Percentiles rank a stretch among this genome's conserved stretches.
Evolutionary conservation across 83 land plant species (phyloP).

Genomic region (Diphasiastrum complanatum): DNA sequence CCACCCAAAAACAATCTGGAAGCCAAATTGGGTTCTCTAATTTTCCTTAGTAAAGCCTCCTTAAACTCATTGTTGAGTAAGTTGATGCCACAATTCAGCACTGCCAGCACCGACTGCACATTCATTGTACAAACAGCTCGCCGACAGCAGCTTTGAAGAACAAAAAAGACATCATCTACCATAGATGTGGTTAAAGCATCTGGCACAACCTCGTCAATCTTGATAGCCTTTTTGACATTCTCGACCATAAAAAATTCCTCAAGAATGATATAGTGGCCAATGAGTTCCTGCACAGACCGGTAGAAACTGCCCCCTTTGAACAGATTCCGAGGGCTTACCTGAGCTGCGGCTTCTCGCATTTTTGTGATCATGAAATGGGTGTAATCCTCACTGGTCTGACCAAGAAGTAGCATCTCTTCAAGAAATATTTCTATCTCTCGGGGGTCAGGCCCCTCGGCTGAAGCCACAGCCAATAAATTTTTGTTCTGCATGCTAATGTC

Average conservation of each 20-base stretch:
- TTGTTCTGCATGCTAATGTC: constrained; percentile 62
- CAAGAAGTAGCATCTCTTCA: constrained; percentile 68
- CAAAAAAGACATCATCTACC: constrained; percentile 93
- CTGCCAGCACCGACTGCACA: constrained; percentile 62
- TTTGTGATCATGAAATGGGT: constrained; percentile 72
- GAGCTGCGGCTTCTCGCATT: constrained; percentile 59
- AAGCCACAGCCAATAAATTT: constrained; percentile 46
- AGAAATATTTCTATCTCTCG: constrained; percentile 67
- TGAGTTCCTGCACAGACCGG: constrained; percentile 65
- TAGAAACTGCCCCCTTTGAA: constrained; percentile 62
- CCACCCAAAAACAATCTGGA: constrained; percentile 65
- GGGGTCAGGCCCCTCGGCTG: constrained; percentile 67
- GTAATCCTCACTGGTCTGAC: constrained; percentile 85
- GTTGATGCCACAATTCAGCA: constrained; percentile 51
- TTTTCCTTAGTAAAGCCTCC: constrained; percentile 75
- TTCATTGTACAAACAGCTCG: constrained; percentile 77
- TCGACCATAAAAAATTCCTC: constrained; percentile 94
- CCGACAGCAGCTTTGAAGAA: constrained; percentile 78
- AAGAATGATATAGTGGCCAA: constrained; percentile 66
- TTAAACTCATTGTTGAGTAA: constrained; percentile 68
- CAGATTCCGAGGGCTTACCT: constrained; percentile 56
- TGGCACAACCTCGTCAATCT: constrained; percentile 67
- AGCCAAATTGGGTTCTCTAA: constrained; percentile 71
- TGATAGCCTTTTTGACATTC: constrained; percentile 88
- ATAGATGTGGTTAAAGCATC: constrained; percentile 84